phyloP scores from a whole-genome alignment of 202 grass and related monocot species.

The Thinopyrum obtusiflorum region DNA sequence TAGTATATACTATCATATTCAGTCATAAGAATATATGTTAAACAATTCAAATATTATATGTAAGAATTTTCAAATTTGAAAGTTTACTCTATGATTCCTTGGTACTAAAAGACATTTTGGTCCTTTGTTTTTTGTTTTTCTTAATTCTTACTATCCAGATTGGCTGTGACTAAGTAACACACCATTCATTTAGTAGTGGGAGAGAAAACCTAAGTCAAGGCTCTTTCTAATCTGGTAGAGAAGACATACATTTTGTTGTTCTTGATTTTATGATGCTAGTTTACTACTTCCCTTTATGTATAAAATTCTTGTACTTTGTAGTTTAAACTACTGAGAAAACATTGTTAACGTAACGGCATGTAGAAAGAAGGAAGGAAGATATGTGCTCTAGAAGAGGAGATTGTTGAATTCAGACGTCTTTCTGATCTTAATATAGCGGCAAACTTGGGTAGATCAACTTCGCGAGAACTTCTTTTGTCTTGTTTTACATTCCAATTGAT shows the following conservation, averaged over 20 bases:
- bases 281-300: background rate
- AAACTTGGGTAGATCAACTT: slow-evolving; percentile 14
- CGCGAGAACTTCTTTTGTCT: background rate
- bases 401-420: background rate
- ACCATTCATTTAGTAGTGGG: background rate
- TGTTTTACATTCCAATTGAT: too few species aligned
- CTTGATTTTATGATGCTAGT: background rate
- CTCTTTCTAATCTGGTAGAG: background rate
- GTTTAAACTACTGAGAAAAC: background rate
- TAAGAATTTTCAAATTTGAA: too few species aligned
- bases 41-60: too few species aligned
- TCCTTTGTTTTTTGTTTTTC: too few species aligned
- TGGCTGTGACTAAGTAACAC: too few species aligned
- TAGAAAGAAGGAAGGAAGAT: slow-evolving; percentile 3
- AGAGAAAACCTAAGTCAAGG: background rate
- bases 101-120: too few species aligned
- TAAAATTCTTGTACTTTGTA: background rate
- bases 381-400: slow-evolving; percentile 23
- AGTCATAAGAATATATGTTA: too few species aligned
- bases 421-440: background rate
- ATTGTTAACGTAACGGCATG: background rate
- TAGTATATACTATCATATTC: too few species aligned
- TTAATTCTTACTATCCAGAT: too few species aligned
- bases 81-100: too few species aligned
- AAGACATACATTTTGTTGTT: background rate